phyloP scores from a whole-genome alignment of 768 basidiomycete genomes.

The Leccinellum albellum region DNA sequence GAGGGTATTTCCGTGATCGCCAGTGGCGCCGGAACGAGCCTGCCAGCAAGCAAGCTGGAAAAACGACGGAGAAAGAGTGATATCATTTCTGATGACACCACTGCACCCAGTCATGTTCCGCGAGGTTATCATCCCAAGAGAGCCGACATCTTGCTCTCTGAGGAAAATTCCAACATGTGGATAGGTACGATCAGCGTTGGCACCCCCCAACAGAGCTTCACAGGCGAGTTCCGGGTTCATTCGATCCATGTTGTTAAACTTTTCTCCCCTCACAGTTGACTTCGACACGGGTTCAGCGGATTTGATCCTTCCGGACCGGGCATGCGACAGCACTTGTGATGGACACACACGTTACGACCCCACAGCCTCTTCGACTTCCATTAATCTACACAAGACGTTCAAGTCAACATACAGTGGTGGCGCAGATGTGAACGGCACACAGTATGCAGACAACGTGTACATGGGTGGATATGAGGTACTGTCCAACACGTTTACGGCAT shows the following conservation, averaged over 20 bases:
- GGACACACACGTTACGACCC: slow-evolving; percentile 32
- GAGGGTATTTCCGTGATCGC: slow-evolving; percentile 2
- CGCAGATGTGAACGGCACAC: slow-evolving; percentile 34
- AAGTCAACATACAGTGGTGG: slow-evolving; percentile 38
- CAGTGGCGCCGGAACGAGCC: not conserved
- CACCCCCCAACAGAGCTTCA: slow-evolving; percentile 41
- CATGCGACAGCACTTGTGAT: slow-evolving; percentile 29
- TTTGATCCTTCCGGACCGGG: slow-evolving; percentile 37
- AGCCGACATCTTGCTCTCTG: slow-evolving; percentile 32
- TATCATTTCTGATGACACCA: not conserved
- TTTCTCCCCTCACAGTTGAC: slow-evolving; percentile 35
- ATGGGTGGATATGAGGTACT: slow-evolving; percentile 35
- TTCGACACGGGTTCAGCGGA: slow-evolving; percentile 55
- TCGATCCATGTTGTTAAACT: not conserved
- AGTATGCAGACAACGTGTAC: slow-evolving; percentile 42
- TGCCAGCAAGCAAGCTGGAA: not conserved
- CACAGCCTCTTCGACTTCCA: slow-evolving; percentile 30
- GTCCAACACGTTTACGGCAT: slow-evolving; percentile 13
- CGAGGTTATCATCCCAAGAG: slow-evolving; percentile 24
- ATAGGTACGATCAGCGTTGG: slow-evolving; percentile 45
- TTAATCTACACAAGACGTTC: slow-evolving; percentile 26
- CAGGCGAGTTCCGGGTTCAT: slow-evolving; percentile 29
- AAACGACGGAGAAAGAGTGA: slow-evolving; percentile 8
- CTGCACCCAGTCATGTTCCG: not conserved
- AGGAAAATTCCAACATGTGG: slow-evolving; percentile 41